Evolutionary conservation across 768 basidiomycete genomes (phyloP).

Genomic region (Pleurotus citrinopileatus): DNA sequence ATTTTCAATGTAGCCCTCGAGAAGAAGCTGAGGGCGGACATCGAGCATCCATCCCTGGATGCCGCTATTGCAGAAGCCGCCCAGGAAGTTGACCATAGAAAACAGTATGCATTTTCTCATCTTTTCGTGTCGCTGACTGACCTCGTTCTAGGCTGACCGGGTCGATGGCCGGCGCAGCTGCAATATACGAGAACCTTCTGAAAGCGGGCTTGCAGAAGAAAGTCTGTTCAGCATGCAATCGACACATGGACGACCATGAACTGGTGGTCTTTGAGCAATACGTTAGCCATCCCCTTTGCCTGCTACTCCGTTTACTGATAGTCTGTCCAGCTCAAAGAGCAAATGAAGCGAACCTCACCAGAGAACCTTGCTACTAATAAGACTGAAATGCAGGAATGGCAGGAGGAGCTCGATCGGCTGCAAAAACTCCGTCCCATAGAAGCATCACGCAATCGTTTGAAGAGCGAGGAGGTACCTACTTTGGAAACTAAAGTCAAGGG

Average conservation of each 20-base stretch:
- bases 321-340: conserved; percentile 53
- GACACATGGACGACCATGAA: conserved; percentile 54
- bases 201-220: conserved; percentile 59
- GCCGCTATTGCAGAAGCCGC: conserved; percentile 46
- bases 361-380: conserved; percentile 41
- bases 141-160: conserved; percentile 23
- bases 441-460: conserved; percentile 51
- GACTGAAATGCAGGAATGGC: conserved; percentile 58
- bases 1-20: conserved; percentile 41
- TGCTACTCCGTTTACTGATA: too few relatives aligned
- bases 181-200: conserved; percentile 55
- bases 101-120: conserved; percentile 39
- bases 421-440: conserved; percentile 61
- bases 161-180: conserved; percentile 25
- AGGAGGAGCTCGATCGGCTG: conserved; percentile 48
- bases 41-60: conserved; percentile 35
- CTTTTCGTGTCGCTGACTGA: not conserved
- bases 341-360: conserved; percentile 55
- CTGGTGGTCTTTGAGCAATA: conserved; percentile 64
- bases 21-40: conserved; percentile 36
- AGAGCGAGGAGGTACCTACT: conserved; percentile 58
- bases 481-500: conserved; percentile 60
- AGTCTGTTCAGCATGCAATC: conserved; percentile 74
- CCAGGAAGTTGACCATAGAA: conserved; percentile 38
- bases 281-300: conserved; percentile 37